These are phyloP conservation scores for Psidium guajava DNA, from an alignment of 345 rosid genomes.

Conservation along the genomic window DNA sequence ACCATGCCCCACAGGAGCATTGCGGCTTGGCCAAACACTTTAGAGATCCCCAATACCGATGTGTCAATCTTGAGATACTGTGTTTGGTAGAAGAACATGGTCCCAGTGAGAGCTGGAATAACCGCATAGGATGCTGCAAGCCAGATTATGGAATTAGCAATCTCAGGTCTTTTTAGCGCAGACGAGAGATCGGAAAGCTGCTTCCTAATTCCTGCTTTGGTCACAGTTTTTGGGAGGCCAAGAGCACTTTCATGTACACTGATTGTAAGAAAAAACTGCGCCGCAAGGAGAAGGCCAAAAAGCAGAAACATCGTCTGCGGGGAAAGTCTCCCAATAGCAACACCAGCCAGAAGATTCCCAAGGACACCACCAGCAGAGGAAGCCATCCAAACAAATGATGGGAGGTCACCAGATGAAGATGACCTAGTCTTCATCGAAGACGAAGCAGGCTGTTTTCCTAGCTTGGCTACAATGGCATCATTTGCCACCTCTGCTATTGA, in stretches of 20 bases:
- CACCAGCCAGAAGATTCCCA: slow-evolving; percentile 73
- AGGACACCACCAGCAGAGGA: slow-evolving; percentile 76
- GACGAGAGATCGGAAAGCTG: slow-evolving; percentile 50
- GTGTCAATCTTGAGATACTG: slow-evolving; percentile 43
- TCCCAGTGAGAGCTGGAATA: slow-evolving; percentile 73
- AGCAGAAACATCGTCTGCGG: slow-evolving; percentile 43
- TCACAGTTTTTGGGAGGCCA: slow-evolving; percentile 35
- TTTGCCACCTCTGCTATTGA: slow-evolving; percentile 88
- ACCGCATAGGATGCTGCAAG: slow-evolving; percentile 63
- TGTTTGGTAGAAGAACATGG: slow-evolving; percentile 94
- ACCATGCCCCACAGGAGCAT: slow-evolving; percentile 74
- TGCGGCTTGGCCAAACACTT: slow-evolving; percentile 75
- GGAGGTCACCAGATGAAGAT: slow-evolving; percentile 45
- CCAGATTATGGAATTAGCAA: slow-evolving; percentile 61
- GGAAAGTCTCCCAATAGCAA: slow-evolving; percentile 38
- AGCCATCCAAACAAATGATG: slow-evolving; percentile 86
- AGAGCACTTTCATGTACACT: slow-evolving; percentile 28
- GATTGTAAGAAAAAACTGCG: slow-evolving; percentile 58
- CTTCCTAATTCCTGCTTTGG: slow-evolving; percentile 47
- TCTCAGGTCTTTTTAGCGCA: slow-evolving; percentile 51
- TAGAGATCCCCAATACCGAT: slow-evolving; percentile 60
- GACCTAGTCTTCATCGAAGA: slow-evolving; percentile 21
- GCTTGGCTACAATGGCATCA: slow-evolving; percentile 90
- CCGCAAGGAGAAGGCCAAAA: slow-evolving; percentile 32
- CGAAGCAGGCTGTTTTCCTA: slow-evolving; percentile 25